These are phyloP conservation scores for Ceratocystis papillata DNA, from an alignment of 2,329 filamentous ascomycete genomes.

Conservation along the genomic window DNA sequence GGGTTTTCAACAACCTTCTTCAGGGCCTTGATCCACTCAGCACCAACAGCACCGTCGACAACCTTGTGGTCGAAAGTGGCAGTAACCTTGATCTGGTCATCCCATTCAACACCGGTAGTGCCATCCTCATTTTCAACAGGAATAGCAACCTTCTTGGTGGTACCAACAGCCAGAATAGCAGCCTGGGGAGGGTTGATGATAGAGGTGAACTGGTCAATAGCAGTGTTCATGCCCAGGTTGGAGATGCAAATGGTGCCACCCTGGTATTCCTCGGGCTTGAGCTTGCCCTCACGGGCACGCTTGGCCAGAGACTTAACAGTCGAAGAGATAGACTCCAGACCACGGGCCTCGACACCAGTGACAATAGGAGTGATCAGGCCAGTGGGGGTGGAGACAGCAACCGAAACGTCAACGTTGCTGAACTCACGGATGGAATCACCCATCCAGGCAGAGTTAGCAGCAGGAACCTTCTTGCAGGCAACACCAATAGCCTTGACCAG, in stretches of 20 bases:
- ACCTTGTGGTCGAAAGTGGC: conserved; percentile 99
- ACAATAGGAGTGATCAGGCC: conserved; percentile 98
- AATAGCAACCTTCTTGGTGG: conserved; percentile 87
- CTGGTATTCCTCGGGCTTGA: conserved; percentile 99
- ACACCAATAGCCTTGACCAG: conserved; percentile 89
- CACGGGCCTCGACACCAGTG: conserved; percentile 73
- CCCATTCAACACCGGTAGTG: conserved; percentile 66
- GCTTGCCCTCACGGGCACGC: conserved; percentile 90
- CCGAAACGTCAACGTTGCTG: conserved; percentile 86
- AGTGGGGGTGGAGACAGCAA: conserved; percentile 83
- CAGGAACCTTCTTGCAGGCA: conserved; percentile 85
- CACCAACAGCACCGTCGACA: conserved; percentile 89
- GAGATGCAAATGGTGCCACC: conserved; percentile 98
- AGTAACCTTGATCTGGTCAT: conserved; percentile 92
- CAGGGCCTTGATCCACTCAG: conserved; percentile 90
- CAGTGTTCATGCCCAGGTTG: conserved; percentile 99
- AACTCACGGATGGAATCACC: conserved; percentile 84
- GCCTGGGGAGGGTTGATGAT: conserved; percentile 99
- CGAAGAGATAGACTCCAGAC: conserved; percentile 76
- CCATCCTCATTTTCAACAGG: conserved; percentile 78
- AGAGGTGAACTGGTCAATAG: conserved; percentile 92
- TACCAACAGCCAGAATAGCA: conserved; percentile 87
- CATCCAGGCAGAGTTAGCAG: conserved; percentile 93
- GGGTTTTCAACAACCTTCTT: conserved; percentile 99
- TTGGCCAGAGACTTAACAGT: conserved; percentile 95